Evolutionary conservation across 2,329 filamentous ascomycete species (phyloP).

Genomic region (Aspergillus neoniger): DNA sequence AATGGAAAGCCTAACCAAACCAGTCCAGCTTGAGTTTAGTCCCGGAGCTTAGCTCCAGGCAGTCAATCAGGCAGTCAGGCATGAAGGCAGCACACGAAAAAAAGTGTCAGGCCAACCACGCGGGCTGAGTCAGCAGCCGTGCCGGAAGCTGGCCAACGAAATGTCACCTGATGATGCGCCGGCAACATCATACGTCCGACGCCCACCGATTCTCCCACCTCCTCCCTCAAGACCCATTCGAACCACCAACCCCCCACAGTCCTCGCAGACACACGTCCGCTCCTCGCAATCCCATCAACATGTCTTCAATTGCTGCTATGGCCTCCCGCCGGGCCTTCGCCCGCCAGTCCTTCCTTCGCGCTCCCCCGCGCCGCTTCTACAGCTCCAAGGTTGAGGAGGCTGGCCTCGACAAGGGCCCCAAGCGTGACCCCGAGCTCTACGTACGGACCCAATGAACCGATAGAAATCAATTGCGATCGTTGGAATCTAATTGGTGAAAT

Average conservation of each 20-base stretch:
- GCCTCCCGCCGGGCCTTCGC: slow-evolving; percentile 45
- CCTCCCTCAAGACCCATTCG: slow-evolving; percentile 16
- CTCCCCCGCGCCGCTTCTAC: slow-evolving; percentile 41
- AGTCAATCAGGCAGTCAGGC: neutral
- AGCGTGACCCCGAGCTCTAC: slow-evolving; percentile 73
- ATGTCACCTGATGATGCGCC: slow-evolving; percentile 32
- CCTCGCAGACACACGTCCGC: slow-evolving; percentile 20
- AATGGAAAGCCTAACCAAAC: neutral
- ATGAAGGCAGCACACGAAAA: neutral
- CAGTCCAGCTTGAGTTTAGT: neutral
- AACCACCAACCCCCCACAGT: slow-evolving; percentile 16
- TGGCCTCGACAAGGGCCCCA: slow-evolving; percentile 63
- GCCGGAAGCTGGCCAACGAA: slow-evolving; percentile 21
- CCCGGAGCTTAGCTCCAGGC: neutral
- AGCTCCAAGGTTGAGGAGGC: slow-evolving; percentile 49
- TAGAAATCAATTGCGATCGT: slow-evolving; percentile 16
- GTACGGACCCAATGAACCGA: slow-evolving; percentile 50
- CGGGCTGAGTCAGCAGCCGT: slow-evolving; percentile 23
- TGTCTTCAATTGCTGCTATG: slow-evolving; percentile 47
- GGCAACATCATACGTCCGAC: slow-evolving; percentile 38
- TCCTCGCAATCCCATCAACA: slow-evolving; percentile 28
- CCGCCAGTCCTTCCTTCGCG: slow-evolving; percentile 45
- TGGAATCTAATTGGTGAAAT: slow-evolving; percentile 19
- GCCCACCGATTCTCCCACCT: slow-evolving; percentile 33
- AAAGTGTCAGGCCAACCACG: neutral